These are phyloP conservation scores for Grigorovia jiainica DNA, from an alignment of 805 yeast species.

Conservation along the genomic window DNA sequence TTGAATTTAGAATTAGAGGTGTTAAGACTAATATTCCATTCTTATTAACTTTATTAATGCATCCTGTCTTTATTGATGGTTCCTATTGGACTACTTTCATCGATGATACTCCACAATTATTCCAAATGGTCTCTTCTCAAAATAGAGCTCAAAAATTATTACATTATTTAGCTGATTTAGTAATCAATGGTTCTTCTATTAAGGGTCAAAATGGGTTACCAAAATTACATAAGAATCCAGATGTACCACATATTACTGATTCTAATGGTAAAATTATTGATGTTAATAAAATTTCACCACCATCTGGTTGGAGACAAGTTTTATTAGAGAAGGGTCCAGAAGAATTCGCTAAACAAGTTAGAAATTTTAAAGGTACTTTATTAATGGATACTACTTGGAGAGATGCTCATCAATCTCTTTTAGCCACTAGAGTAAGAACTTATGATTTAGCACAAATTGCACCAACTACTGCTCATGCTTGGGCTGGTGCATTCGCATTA, in stretches of 20 bases:
- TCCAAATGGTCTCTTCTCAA: conserved; percentile 89
- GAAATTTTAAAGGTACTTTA: conserved; percentile 75
- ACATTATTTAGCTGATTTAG: conserved; percentile 83
- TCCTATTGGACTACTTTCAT: conserved; percentile 97
- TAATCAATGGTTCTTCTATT: conserved; percentile 92
- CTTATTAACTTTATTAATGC: conserved; percentile 80
- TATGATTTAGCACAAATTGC: conserved; percentile 87
- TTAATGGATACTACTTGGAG: conserved; percentile 99
- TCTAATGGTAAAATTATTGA: conserved; percentile 51
- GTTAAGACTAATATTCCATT: conserved; percentile 98
- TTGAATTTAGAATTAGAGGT: conserved; percentile 97
- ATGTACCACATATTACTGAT: conserved; percentile 64
- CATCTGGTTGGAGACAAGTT: conserved; percentile 88
- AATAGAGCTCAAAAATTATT: conserved; percentile 94
- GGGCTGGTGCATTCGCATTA: conserved; percentile 82
- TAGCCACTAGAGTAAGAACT: conserved; percentile 96
- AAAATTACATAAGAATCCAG: conserved; percentile 65
- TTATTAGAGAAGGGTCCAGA: conserved; percentile 80
- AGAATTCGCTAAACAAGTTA: conserved; percentile 79
- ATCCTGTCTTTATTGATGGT: conserved; percentile 78
- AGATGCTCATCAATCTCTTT: conserved; percentile 96
- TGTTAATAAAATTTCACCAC: conserved; percentile 44
- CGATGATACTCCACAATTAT: conserved; percentile 93
- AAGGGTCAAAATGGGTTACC: conserved; percentile 94
- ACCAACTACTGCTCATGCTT: conserved; percentile 84